Percentiles rank a stretch among this genome's conserved stretches.
Conservation (phyloP, 2,329 filamentous ascomycete genomes). For the Aureobasidium lini region DNA sequence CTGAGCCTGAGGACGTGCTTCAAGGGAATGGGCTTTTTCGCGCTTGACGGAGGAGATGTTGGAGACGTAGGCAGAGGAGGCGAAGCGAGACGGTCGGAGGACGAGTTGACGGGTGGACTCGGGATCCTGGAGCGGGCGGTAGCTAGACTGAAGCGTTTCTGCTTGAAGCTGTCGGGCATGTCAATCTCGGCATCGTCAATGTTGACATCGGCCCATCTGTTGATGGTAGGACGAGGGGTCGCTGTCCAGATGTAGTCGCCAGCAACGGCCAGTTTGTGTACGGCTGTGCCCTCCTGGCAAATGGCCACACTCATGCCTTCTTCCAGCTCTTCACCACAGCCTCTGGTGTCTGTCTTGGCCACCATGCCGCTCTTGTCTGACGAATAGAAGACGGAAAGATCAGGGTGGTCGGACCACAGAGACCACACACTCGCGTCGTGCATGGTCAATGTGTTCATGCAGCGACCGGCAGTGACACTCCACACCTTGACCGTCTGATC, state of each 20-base stretch:
- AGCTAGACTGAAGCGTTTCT: constrained; percentile 44
- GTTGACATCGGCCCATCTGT: constrained; percentile 82
- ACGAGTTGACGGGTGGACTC: constrained; percentile 22
- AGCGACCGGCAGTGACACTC: constrained; percentile 90
- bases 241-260: constrained; percentile 83
- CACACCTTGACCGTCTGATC: constrained; percentile 98
- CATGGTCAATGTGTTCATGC: constrained; percentile 98
- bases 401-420: constrained; percentile 78
- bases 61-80: constrained; percentile 19
- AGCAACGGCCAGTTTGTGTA: constrained; percentile 56
- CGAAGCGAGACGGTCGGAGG: neutral
- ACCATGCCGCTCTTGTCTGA: constrained; percentile 85
- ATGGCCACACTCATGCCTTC: constrained; percentile 86
- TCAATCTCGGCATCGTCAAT: constrained; percentile 64
- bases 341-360: constrained; percentile 89
- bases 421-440: constrained; percentile 98
- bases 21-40: constrained; percentile 62
- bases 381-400: constrained; percentile 86
- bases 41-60: constrained; percentile 25
- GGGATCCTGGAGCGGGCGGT: constrained; percentile 36
- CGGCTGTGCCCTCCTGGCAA: constrained; percentile 82
- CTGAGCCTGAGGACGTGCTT: constrained; percentile 76
- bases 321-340: constrained; percentile 62
- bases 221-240: constrained; percentile 83
- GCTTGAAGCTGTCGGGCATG: constrained; percentile 38